Evolutionary conservation across 108 stramenopile genomes (phyloP).

Genomic region (Chaetoceros muelleri): DNA sequence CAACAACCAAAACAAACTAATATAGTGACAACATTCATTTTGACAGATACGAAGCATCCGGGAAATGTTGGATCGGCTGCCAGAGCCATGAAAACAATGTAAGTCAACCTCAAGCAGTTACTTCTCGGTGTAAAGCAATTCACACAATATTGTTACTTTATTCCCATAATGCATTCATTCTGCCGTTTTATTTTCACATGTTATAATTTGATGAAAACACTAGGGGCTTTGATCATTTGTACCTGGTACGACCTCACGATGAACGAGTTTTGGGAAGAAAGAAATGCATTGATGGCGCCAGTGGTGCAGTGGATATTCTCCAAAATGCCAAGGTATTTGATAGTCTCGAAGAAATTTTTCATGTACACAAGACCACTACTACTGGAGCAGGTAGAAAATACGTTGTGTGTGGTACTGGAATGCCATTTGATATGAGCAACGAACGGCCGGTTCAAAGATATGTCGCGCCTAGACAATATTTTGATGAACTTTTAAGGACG

Average conservation of each 20-base stretch:
- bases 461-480: constrained; percentile 30
- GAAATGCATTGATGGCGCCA: constrained; percentile 32
- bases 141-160: not conserved
- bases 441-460: constrained; percentile 15
- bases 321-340: constrained; percentile 19
- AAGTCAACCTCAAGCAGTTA: not conserved
- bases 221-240: constrained; percentile 40
- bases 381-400: too few species aligned
- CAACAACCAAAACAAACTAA: too few species aligned
- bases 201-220: too few species aligned
- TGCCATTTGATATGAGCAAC: constrained; percentile 50
- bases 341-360: constrained; percentile 28
- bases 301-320: constrained; percentile 46
- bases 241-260: constrained; percentile 37
- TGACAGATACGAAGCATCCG: constrained; percentile 32
- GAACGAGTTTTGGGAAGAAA: constrained; percentile 23
- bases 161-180: not conserved
- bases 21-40: constrained; percentile 32
- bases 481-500: constrained; percentile 10
- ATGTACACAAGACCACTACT: constrained; percentile 16
- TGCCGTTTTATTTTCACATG: not conserved
- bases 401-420: constrained; percentile 49
- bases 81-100: constrained; percentile 44
- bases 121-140: not conserved
- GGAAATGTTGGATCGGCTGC: constrained; percentile 58